These are phyloP conservation scores for Obelidium mucronatum DNA, from an alignment of 192 early-diverging fungal genomes.

Conservation along the genomic window DNA sequence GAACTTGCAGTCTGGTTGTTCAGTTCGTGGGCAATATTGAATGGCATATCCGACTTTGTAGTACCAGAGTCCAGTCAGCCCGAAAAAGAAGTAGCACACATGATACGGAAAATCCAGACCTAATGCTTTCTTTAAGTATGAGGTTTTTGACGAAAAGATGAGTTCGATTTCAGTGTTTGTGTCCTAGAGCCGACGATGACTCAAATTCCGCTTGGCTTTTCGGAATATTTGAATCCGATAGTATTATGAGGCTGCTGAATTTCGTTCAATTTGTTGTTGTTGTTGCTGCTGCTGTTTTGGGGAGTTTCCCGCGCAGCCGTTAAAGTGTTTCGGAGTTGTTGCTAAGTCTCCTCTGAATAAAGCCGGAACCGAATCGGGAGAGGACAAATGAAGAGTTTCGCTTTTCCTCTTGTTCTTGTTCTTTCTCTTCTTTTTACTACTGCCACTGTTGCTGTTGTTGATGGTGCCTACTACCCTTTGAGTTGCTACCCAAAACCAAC, in stretches of 20 bases:
- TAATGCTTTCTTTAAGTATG: background rate
- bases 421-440: background rate
- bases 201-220: no score
- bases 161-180: background rate
- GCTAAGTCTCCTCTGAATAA: background rate
- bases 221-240: no score
- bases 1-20: no score
- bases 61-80: background rate
- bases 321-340: background rate
- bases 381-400: slow-evolving; percentile 1
- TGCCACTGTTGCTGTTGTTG: no score
- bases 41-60: background rate
- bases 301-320: background rate
- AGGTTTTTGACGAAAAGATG: background rate
- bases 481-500: no score
- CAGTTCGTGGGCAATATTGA: slow-evolving; percentile 5
- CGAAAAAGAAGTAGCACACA: background rate
- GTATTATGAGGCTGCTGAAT: no score
- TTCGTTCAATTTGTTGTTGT: background rate
- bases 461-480: no score
- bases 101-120: background rate
- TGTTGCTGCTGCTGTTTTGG: background rate
- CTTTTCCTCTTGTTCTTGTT: background rate
- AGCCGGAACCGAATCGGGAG: background rate
- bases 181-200: no score